phyloP scores from a whole-genome alignment of 768 basidiomycete species.

The Macrolepiota fuliginosa region DNA sequence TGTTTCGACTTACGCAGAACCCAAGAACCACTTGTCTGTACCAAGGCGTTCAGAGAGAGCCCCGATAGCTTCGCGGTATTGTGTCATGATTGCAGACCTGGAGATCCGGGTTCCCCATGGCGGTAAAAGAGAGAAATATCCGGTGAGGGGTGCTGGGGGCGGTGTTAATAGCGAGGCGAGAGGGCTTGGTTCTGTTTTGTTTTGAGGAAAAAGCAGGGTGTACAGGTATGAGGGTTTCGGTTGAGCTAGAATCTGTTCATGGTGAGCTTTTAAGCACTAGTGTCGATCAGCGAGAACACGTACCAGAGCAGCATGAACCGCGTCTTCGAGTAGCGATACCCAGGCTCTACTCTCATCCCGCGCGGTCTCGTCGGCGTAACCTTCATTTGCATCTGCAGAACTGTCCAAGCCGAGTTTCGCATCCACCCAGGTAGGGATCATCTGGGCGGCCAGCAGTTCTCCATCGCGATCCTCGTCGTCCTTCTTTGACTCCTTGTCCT shows the following conservation, averaged over 20 bases:
- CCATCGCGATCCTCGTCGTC: conserved; percentile 32
- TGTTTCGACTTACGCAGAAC: conserved; percentile 49
- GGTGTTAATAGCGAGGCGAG: conserved; percentile 55
- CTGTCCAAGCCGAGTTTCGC: conserved; percentile 38
- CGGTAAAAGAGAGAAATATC: conserved; percentile 63
- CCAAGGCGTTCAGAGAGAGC: conserved; percentile 75
- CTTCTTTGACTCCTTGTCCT: conserved; percentile 15
- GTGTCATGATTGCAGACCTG: conserved; percentile 44
- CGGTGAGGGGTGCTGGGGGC: conserved; percentile 69
- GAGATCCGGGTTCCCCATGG: conserved; percentile 58
- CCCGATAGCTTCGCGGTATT: conserved; percentile 69
- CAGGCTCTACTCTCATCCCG: conserved; percentile 80
- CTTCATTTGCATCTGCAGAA: conserved; percentile 51
- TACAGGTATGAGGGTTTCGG: conserved; percentile 41
- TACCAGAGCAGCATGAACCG: conserved; percentile 76
- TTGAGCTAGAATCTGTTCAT: conserved; percentile 45
- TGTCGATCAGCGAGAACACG: conserved; percentile 22
- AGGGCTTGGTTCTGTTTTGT: conserved; percentile 21
- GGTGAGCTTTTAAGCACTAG: conserved; percentile 2
- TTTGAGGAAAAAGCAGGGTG: conserved; percentile 37
- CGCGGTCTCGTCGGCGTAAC: conserved; percentile 57
- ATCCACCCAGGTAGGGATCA: conserved; percentile 77
- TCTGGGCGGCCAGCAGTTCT: conserved; percentile 59
- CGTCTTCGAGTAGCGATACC: conserved; percentile 75
- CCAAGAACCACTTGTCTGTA: conserved; percentile 79